These are phyloP conservation scores for Haplosporangium gracile DNA, from an alignment of 192 early-diverging fungal genomes.

Conservation along the genomic window DNA sequence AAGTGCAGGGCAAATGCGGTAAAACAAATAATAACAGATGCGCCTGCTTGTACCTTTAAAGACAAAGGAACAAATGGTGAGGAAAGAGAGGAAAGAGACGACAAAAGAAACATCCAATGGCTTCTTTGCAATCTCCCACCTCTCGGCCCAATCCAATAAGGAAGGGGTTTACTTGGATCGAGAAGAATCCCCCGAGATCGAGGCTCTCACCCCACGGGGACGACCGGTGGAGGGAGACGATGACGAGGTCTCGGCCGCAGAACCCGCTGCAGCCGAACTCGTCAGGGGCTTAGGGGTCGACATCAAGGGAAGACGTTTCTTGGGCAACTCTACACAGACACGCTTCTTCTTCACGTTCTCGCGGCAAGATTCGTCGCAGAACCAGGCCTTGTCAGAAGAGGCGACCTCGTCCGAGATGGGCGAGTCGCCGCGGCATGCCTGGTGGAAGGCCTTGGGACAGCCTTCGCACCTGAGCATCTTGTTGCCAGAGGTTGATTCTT, in stretches of 20 bases:
- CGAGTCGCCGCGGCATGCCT: constrained; percentile 68
- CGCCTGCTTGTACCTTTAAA: background rate
- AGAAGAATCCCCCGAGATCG: constrained; percentile 38
- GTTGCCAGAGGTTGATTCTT: constrained; percentile 72
- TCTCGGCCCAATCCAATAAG: constrained; percentile 1
- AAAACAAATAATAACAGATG: constrained; percentile 1
- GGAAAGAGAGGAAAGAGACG: background rate
- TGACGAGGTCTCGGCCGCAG: constrained; percentile 28
- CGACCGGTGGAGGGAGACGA: background rate
- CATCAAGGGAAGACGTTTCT: constrained; percentile 74
- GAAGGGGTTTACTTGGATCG: constrained; percentile 30
- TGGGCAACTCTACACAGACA: constrained; percentile 73
- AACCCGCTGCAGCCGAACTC: constrained; percentile 35
- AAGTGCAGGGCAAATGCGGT: background rate
- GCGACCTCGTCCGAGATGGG: constrained; percentile 64
- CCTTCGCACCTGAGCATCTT: constrained; percentile 86
- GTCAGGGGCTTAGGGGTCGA: constrained; percentile 63
- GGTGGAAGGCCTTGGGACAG: constrained; percentile 86
- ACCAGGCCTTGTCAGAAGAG: constrained; percentile 66
- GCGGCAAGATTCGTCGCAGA: constrained; percentile 70
- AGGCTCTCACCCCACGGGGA: constrained; percentile 35
- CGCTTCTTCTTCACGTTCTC: constrained; percentile 67
- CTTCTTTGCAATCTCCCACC: background rate
- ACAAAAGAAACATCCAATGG: constrained; percentile 7
- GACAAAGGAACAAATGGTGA: background rate